Percentiles rank a stretch among this genome's conserved stretches.
phyloP scores from a whole-genome alignment of 805 yeast genomes.

The Middelhovenomyces tepae region DNA sequence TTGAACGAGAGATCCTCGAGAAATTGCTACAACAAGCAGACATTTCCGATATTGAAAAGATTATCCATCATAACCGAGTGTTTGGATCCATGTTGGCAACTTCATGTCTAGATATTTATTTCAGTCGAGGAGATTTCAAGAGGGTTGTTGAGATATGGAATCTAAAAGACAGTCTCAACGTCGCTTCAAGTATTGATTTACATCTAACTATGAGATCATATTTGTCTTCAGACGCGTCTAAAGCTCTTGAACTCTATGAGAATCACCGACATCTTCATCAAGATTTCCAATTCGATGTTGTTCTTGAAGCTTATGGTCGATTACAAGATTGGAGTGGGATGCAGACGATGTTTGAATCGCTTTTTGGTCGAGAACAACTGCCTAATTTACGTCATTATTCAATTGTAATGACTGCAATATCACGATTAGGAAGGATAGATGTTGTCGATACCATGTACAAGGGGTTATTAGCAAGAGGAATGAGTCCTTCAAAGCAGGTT shows the following conservation, averaged over 20 bases:
- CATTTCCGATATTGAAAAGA: too few species aligned
- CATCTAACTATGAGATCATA: conserved; percentile 17
- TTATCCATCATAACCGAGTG: too few species aligned
- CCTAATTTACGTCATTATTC: conserved; percentile 50
- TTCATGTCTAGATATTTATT: conserved; percentile 8
- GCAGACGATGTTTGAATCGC: conserved; percentile 46
- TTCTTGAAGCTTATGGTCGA: conserved; percentile 39
- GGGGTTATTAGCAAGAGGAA: conserved; percentile 38
- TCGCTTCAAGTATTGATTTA: conserved; percentile 21
- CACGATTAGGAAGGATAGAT: conserved; percentile 38
- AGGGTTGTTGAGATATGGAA: conserved; percentile 26
- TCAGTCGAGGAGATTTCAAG: conserved; percentile 7
- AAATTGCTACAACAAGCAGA: too few species aligned
- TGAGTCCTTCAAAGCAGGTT: conserved; percentile 39
- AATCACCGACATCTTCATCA: conserved; percentile 34
- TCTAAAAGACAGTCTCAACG: conserved; percentile 18
- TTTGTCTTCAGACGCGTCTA: conserved; percentile 15
- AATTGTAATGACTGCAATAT: conserved; percentile 52
- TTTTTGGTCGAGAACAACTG: conserved; percentile 44
- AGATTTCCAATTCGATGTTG: conserved; percentile 39
- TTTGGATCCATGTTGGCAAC: too few species aligned
- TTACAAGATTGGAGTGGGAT: conserved; percentile 45
- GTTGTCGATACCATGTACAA: conserved; percentile 43
- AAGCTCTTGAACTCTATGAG: conserved; percentile 31
- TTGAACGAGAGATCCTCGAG: too few species aligned